phyloP scores from a whole-genome alignment of 148 eudicot genomes.

The Heliosperma pusillum region DNA sequence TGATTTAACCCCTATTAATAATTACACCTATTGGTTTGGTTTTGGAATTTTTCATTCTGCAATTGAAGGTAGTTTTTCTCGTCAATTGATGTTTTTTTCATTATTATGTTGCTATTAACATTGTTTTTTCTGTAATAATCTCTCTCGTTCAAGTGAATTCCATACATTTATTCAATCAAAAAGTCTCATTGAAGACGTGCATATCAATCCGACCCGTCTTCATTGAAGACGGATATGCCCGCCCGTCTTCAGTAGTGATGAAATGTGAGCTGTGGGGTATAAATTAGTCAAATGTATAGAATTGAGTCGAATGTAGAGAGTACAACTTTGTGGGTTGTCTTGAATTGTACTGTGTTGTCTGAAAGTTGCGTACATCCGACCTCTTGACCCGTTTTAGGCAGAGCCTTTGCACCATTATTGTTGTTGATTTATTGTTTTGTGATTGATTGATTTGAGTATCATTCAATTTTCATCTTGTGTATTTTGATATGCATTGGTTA shows the following conservation, averaged over 20 bases:
- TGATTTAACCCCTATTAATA: slow-evolving; percentile 68
- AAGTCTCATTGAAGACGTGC: too few species aligned
- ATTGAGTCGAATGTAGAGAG: too few species aligned
- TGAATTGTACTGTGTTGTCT: too few species aligned
- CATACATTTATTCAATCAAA: background rate
- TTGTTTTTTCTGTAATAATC: too few species aligned
- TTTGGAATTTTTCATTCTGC: slow-evolving; percentile 86
- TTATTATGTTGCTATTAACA: background rate
- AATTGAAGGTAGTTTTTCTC: slow-evolving; percentile 55
- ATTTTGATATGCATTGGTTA: background rate
- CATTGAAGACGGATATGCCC: too few species aligned
- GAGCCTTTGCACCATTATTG: background rate
- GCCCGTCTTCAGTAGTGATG: too few species aligned
- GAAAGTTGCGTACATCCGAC: background rate
- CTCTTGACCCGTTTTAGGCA: background rate
- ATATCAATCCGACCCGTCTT: too few species aligned
- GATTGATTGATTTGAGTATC: background rate
- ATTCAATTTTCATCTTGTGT: background rate
- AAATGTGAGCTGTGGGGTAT: too few species aligned
- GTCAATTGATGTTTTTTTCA: background rate
- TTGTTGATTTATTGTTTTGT: background rate
- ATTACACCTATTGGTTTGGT: slow-evolving; percentile 72
- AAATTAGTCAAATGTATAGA: too few species aligned
- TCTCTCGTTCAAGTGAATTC: background rate
- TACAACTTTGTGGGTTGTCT: too few species aligned